Conservation (phyloP, 2,329 filamentous ascomycete genomes). For the Aspergillus piperis region DNA sequence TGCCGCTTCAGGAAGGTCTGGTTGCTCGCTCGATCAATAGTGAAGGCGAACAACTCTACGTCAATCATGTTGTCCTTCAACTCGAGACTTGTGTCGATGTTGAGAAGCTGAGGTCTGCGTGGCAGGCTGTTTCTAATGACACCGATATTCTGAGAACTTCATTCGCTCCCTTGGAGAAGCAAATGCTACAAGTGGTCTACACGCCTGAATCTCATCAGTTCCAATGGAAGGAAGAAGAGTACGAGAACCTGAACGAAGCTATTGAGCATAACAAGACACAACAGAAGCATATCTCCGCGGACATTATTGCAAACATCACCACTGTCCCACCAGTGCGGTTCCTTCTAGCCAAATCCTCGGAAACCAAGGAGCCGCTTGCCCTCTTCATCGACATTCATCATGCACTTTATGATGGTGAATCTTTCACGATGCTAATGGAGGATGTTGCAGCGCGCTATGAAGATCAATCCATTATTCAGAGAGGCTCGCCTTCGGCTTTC, state of each 20-base stretch:
- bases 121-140: conserved; percentile 30
- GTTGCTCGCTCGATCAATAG: conserved; percentile 42
- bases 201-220: conserved; percentile 13
- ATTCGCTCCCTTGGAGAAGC: conserved; percentile 39
- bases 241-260: conserved; percentile 16
- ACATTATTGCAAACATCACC: conserved; percentile 31
- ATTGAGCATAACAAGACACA: conserved; percentile 10
- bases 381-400: conserved; percentile 41
- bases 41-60: conserved; percentile 35
- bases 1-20: conserved; percentile 37
- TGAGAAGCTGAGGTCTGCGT: conserved; percentile 29
- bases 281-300: conserved; percentile 20
- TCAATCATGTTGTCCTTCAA: conserved; percentile 42
- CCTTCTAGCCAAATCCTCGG: conserved; percentile 18
- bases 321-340: conserved; percentile 31
- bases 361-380: conserved; percentile 16
- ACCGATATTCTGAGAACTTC: conserved; percentile 44
- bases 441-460: conserved; percentile 34
- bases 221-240: conserved; percentile 26
- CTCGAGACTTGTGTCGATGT: conserved; percentile 32
- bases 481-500: conserved; percentile 27
- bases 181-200: conserved; percentile 40
- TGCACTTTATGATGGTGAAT: conserved; percentile 40
- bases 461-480: conserved; percentile 8
- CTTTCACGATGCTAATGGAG: conserved; percentile 36